Percentiles rank a stretch among this genome's conserved stretches.
Conservation (phyloP, 495 filamentous ascomycete species). For the Amniculicola lignicola region DNA sequence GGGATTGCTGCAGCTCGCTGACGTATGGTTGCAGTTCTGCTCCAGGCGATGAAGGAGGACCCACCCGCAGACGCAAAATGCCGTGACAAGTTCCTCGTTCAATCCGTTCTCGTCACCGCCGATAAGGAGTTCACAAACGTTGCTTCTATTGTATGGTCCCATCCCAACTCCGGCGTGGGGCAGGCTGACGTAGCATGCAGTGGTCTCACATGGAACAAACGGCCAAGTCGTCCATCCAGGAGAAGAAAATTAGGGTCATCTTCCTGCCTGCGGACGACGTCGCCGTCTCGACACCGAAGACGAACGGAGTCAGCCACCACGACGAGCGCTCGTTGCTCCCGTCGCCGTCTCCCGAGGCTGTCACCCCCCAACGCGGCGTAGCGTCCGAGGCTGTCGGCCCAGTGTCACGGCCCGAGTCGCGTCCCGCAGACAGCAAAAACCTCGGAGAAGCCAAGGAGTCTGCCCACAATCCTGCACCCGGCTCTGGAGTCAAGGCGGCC, state of each 20-base stretch:
- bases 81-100: constrained; percentile 97
- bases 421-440: constrained; percentile 34
- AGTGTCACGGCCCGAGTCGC: constrained; percentile 35
- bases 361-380: constrained; percentile 38
- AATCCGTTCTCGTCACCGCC: constrained; percentile 79
- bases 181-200: constrained; percentile 47
- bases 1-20: constrained; percentile 31
- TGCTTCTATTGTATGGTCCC: constrained; percentile 66
- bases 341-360: constrained; percentile 37
- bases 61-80: constrained; percentile 81
- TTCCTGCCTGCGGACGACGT: constrained; percentile 64
- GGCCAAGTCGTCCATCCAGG: constrained; percentile 73
- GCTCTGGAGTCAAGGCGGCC: constrained; percentile 25
- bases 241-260: constrained; percentile 93
- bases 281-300: constrained; percentile 44
- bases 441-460: constrained; percentile 36
- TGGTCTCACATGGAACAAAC: constrained; percentile 74
- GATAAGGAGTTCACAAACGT: constrained; percentile 80
- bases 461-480: constrained; percentile 29
- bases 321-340: constrained; percentile 31
- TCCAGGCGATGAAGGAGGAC: constrained; percentile 97
- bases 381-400: constrained; percentile 29
- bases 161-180: neutral
- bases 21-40: constrained; percentile 60
- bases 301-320: constrained; percentile 49